A percentile compares a stretch with the other conserved stretches of the same genome.
These are phyloP conservation scores for Microdochium nivale DNA, from an alignment of 2,329 filamentous ascomycete species.

Conservation along the genomic window DNA sequence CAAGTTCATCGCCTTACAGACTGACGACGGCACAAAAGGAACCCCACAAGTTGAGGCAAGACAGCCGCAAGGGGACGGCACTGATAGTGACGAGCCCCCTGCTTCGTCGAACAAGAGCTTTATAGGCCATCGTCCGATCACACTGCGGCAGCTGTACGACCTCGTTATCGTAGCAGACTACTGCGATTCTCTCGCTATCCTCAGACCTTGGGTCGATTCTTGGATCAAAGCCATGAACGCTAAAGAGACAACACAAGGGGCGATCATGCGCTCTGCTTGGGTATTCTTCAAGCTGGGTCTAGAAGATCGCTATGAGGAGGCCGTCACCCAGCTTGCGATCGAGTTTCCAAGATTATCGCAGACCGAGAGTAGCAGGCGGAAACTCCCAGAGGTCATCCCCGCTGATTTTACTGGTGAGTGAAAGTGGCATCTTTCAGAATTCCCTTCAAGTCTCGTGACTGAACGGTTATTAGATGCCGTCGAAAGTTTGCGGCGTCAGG, in stretches of 20 bases:
- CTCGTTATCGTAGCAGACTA: not conserved
- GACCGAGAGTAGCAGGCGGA: too few species aligned
- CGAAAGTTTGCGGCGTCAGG: not conserved
- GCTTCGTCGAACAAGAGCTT: not conserved
- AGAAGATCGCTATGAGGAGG: not conserved
- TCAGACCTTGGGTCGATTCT: not conserved
- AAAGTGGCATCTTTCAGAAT: too few species aligned
- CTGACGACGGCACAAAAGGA: not conserved
- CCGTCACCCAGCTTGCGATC: not conserved
- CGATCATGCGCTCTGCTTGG: not conserved
- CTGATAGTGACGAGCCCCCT: not conserved
- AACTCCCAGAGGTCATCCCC: not conserved
- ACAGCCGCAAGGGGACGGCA: not conserved
- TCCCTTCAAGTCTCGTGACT: not conserved
- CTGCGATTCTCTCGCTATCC: not conserved
- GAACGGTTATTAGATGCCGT: not conserved
- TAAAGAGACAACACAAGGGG: not conserved
- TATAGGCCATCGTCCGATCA: not conserved
- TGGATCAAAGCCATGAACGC: not conserved
- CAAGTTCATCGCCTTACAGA: not conserved
- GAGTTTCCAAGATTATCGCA: not conserved
- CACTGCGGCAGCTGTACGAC: not conserved
- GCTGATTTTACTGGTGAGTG: not conserved
- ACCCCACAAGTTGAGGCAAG: not conserved
- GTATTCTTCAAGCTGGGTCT: not conserved